Evolutionary conservation across 1,139 yeast species (phyloP).

Genomic region (Candida glucosophila): DNA sequence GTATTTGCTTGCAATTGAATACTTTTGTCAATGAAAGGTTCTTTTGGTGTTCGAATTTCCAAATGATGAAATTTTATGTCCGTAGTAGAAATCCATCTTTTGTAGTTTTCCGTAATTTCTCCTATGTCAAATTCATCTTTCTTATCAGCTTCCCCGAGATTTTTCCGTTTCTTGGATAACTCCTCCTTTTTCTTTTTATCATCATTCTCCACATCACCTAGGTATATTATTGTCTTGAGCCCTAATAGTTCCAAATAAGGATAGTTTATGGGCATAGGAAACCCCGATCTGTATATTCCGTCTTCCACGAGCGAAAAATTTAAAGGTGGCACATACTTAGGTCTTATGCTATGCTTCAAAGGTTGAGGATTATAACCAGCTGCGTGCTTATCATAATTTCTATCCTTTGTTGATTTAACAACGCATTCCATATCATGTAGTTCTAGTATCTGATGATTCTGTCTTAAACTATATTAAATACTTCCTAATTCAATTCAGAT

Average conservation of each 20-base stretch:
- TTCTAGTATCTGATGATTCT: no score
- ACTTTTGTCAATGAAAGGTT: constrained; percentile 56
- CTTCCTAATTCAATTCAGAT: no score
- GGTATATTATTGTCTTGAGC: constrained; percentile 69
- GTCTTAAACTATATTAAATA: no score
- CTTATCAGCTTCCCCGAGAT: no score
- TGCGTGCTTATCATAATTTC: no score
- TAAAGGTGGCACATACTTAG: constrained; percentile 69
- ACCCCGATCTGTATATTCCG: constrained; percentile 83
- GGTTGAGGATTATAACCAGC: no score
- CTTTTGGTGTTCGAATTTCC: constrained; percentile 63
- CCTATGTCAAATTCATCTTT: constrained; percentile 29
- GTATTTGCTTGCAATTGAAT: constrained; percentile 28
- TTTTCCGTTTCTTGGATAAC: constrained; percentile 17
- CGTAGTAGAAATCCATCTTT: constrained; percentile 53
- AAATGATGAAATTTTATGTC: constrained; percentile 53
- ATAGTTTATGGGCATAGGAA: constrained; percentile 81
- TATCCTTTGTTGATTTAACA: no score
- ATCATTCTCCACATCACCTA: constrained; percentile 70
- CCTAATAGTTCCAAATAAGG: constrained; percentile 65
- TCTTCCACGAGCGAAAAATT: constrained; percentile 86
- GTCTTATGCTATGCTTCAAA: constrained; percentile 8
- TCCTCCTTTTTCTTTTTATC: constrained; percentile 37
- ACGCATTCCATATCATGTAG: no score
- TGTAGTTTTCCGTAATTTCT: constrained; percentile 42